phyloP scores from a whole-genome alignment of 75 land plant species.

The Sequoia sempervirens region DNA sequence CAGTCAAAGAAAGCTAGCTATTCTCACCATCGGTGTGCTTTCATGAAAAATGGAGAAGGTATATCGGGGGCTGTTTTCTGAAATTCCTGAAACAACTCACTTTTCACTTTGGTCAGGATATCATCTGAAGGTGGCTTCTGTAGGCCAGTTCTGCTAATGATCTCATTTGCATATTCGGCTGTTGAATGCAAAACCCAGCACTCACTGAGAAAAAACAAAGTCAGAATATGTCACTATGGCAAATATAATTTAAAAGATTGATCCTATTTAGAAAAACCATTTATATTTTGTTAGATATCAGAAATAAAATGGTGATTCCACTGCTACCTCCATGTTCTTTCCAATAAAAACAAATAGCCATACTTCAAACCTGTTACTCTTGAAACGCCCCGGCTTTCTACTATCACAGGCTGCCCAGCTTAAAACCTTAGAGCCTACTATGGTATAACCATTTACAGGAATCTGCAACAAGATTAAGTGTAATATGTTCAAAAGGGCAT shows the following conservation, averaged over 20 bases:
- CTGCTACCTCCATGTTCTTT: background rate
- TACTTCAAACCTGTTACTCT: slow-evolving; percentile 2
- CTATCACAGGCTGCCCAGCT: slow-evolving; percentile 75
- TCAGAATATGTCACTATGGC: background rate
- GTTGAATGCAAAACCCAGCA: slow-evolving; percentile 89
- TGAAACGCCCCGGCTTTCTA: slow-evolving; percentile 72
- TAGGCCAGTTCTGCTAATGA: slow-evolving; percentile 48
- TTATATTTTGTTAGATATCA: background rate
- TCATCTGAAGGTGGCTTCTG: slow-evolving; percentile 54
- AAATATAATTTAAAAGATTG: slow-evolving; percentile 8
- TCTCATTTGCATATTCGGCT: slow-evolving; percentile 49
- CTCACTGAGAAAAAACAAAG: slow-evolving; percentile 37
- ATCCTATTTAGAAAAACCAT: background rate
- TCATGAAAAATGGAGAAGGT: slow-evolving; percentile 55
- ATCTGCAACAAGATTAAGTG: slow-evolving; percentile 32
- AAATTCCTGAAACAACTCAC: slow-evolving; percentile 50
- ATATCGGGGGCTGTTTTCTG: slow-evolving; percentile 32
- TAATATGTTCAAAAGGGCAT: background rate
- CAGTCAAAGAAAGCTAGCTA: background rate
- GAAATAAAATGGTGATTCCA: background rate
- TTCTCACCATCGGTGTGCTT: slow-evolving; percentile 86
- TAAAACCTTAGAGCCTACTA: slow-evolving; percentile 57
- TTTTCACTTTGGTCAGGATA: slow-evolving; percentile 44
- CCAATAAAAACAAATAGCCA: background rate
- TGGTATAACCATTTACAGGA: slow-evolving; percentile 56